Evolutionary conservation across 140 eudicot genomes (phyloP).

Genomic region (Anethum foeniculum): DNA sequence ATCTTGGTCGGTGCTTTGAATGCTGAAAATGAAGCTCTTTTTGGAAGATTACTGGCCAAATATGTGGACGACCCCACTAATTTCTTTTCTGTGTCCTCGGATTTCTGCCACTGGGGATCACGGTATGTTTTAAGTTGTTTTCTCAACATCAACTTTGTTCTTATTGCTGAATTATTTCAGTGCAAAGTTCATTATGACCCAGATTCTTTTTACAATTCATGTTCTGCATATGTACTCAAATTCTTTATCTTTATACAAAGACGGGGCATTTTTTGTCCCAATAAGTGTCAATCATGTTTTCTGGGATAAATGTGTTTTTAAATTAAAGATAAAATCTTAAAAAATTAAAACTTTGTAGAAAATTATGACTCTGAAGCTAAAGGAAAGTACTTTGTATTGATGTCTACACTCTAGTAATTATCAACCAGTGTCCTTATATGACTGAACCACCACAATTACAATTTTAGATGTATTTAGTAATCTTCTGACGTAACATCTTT

Average conservation of each 20-base stretch:
- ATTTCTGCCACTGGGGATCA: constrained; percentile 97
- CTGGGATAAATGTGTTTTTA: not conserved
- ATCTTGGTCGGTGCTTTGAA: constrained; percentile 93
- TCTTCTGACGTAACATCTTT: not conserved
- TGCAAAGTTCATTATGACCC: not conserved
- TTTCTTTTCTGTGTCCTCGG: constrained; percentile 93
- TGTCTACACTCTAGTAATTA: not conserved
- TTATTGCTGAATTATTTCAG: not conserved
- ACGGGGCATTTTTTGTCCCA: not conserved
- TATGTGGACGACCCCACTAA: constrained; percentile 83
- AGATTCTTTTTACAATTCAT: not conserved
- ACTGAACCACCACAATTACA: not conserved
- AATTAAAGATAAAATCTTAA: not conserved
- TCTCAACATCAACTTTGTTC: not conserved
- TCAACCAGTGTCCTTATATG: not conserved
- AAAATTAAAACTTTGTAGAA: not conserved
- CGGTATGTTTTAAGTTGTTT: constrained; percentile 42
- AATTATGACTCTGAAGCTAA: not conserved
- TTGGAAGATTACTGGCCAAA: constrained; percentile 72
- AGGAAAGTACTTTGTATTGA: not conserved
- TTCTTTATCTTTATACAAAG: not conserved
- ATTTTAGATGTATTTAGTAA: not conserved
- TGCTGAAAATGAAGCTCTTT: constrained; percentile 79
- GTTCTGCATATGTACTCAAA: not conserved
- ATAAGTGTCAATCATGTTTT: not conserved